Evolutionary conservation across 2,329 filamentous ascomycete species (phyloP), one percentile per base, ranked within the genome.

Genomic region (Colletotrichum navitas): DNA sequence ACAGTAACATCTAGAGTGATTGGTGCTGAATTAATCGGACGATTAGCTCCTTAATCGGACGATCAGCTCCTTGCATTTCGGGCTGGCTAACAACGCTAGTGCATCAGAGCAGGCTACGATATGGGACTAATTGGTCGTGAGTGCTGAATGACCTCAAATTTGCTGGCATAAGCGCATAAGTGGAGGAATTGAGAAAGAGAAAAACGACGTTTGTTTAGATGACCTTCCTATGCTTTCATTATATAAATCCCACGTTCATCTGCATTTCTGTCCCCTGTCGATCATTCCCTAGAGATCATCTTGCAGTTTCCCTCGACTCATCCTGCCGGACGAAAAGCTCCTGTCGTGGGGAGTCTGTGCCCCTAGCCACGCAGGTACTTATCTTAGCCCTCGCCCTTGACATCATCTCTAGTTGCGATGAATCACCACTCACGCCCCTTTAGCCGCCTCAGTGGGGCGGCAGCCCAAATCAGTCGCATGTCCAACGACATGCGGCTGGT

Each of bases 401-500:
- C 69, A 69, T 72, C 69, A 72, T 51, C 51, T 68, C 60, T 41
- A 32, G 8, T 7, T 47, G 21, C 66, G 54, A 72, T 72, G 69
- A 72, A 64, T 72, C 69, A 72, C 68, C 69, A 69, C 32, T 41
- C 21, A 7, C 36, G 36, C 49, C 10, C 21, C 32, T 1, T n/a
- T 0, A 34, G 32, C 24, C 45, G 21, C 45, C 43, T 4, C 4
- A 12, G 29, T 47, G 56, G 58, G 41, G 49, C 49, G 24, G 36
- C 41, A 24, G 26, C 18, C 39, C 21, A 45, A 45, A 45, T 45
- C 24, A 59, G 34, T 36, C 49, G 61, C 61, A 54, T 55, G 1
- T 7, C 18, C 21, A 55, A 43, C 47, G 21, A 32, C 49, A 45
- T 32, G 16, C 18, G n/a, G 21, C 47, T 14, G 32, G 18, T 36